A percentile compares a stretch with the other conserved stretches of the same genome.
These are phyloP conservation scores for Aureobasidium sp. DNA, from an alignment of 2,329 filamentous ascomycete genomes.

Conservation along the genomic window DNA sequence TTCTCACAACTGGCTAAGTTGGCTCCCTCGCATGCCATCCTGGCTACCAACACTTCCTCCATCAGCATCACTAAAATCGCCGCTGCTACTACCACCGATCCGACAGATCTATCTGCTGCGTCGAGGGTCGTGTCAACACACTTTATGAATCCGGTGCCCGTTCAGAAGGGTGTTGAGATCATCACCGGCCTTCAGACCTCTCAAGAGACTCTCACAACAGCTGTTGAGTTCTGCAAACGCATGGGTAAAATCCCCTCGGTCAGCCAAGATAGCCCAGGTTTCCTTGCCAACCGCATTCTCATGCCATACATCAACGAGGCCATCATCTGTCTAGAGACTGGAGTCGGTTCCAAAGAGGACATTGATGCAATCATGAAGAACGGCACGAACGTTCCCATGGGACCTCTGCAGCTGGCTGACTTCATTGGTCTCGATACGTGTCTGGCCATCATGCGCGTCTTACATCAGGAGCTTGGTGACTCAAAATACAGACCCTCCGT, in stretches of 20 bases:
- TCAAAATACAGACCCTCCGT: conserved; percentile 91
- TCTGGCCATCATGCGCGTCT: conserved; percentile 90
- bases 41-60: conserved; percentile 97
- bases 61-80: conserved; percentile 97
- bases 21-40: conserved; percentile 75
- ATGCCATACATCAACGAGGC: conserved; percentile 99
- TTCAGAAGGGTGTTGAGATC: conserved; percentile 97
- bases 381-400: conserved; percentile 97
- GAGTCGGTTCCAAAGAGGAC: conserved; percentile 78
- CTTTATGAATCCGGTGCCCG: conserved; percentile 98
- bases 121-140: conserved; percentile 91
- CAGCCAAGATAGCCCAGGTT: conserved; percentile 85
- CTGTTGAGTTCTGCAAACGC: conserved; percentile 75
- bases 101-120: conserved; percentile 70
- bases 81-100: conserved; percentile 69
- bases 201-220: conserved; percentile 68
- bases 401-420: conserved; percentile 84
- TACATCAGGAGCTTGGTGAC: conserved; percentile 86
- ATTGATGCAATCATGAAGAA: conserved; percentile 99
- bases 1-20: conserved; percentile 77
- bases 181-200: conserved; percentile 92
- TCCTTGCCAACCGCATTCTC: conserved; percentile 90
- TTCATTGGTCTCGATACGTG: conserved; percentile 98
- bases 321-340: conserved; percentile 89
- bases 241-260: conserved; percentile 91